Evolutionary conservation across 2,329 filamentous ascomycete genomes (phyloP), one percentile per base, ranked within the genome.

Genomic region (Ceratocystis papillata): DNA sequence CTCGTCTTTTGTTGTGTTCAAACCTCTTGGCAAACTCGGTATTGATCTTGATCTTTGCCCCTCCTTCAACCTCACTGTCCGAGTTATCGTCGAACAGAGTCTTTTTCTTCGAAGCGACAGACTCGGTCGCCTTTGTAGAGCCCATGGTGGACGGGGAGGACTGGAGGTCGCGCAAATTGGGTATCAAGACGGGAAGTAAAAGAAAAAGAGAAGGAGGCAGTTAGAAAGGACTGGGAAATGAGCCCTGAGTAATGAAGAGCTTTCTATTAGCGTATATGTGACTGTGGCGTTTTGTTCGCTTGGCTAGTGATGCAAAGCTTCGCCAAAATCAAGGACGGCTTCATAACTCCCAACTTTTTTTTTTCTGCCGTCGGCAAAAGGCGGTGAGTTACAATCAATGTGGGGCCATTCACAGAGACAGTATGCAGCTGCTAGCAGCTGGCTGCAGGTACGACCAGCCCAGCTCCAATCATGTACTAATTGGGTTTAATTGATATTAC

Each of bases 1-100:
- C 92, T 67, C 93, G 84, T 78, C 96, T 96, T 79, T 97, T 96
- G 78, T 99, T 99, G 77, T 97, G 83, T 75, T 99, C 94, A 72
- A 96, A 97, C 50, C 90, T 83, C 70, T 83, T 85, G 55, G 94
- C 94, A 75, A 87, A 99, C 64, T 95, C 90, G 74, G 91, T 81
- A 76, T 99, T 97, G 76, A 99, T 87, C 74, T 88, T 91, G 74
- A 97, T 82, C 37, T 75, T 74, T 75, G 66, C 75, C 60, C 78
- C 77, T 10, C 76, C 76, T 64, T 81, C 79, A 17, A 78, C 79
- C 65, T 80, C 79, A 71, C 78, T 68, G 7, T 53, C 64, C 15
- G 67, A 68, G n/a, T 80, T 61, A 68, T 84, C 82, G 69, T 85
- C 82, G 62, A 87, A 79, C 41, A 85, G 75, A 37, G 73, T 78